Base-by-base conservation (phyloP, 257 asterid species). In the Nicotiana sylvestris region DNA sequence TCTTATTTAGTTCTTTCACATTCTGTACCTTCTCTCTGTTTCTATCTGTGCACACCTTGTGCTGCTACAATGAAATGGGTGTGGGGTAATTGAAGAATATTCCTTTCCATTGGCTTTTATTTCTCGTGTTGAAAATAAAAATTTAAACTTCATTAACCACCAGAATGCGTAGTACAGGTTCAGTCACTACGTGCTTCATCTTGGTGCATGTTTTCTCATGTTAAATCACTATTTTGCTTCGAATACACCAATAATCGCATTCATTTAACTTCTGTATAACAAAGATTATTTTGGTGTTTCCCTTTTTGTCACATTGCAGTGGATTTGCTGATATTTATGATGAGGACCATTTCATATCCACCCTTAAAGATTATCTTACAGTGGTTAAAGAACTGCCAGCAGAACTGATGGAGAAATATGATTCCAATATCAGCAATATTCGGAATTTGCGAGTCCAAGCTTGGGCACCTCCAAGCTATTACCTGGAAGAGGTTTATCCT, bases 241-340 rank as follows among this genome's bases (percentile, higher is more conserved):
- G 8, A 74, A 51, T 76, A 76, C 16, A 76, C 62, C 64, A 51
- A 51, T 51, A 51, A 51, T 0, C 4, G 32, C 16, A 51, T 76
- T 15, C 46, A 29, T 15, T 51, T 76, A 15, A 27, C 64, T 7
- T 51, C 43, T 76, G 80, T 29, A 27, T 51, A 27, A 51, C 64
- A 27, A 76, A 27, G 64, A 15, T 15, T 76, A 76, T 74, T 27
- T 74, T 35, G 27, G 9, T 61, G 10, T 79, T 81, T 56, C 57
- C 51, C n/a, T 30, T 76, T 72, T 66, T 81, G 86, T 82, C 80
- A 55, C 66, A 68, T 82, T 17, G 2, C 97, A 95, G 98, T 82
- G 87, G 83, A 81, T 95, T 95, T 86, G 88, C 89, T 66, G 97
- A 95, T 85, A 95, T 95, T 76, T 95, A 95, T 77, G 97, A 95